Percentiles rank a stretch among this genome's conserved stretches.
phyloP scores from a whole-genome alignment of 257 asterid genomes.

The Solanum peruvianum region DNA sequence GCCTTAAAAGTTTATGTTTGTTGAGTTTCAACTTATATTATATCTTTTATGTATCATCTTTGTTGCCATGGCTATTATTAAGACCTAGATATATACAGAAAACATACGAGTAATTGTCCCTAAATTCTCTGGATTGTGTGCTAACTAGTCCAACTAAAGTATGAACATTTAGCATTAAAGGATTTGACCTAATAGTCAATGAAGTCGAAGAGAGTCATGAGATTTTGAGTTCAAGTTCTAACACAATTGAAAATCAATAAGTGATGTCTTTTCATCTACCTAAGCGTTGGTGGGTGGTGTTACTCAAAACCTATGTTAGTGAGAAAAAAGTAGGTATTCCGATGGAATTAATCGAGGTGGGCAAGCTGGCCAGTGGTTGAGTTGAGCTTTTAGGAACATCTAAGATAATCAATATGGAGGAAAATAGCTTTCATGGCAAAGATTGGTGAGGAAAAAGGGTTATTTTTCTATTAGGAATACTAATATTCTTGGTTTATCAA shows the following conservation, averaged over 20 bases:
- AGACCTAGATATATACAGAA: not conserved
- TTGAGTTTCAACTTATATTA: not conserved
- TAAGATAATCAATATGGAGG: not conserved
- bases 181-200: not conserved
- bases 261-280: not conserved
- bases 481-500: not conserved
- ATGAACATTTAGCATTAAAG: not conserved
- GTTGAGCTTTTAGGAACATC: not conserved
- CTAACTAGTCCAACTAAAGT: not conserved
- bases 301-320: not conserved
- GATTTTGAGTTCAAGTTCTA: not conserved
- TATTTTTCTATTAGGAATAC: not conserved
- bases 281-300: accelerated
- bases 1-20: not conserved
- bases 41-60: not conserved
- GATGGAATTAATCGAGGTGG: not conserved
- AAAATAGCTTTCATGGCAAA: not conserved
- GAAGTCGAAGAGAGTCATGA: not conserved
- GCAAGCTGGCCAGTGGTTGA: not conserved
- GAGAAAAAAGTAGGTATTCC: accelerated
- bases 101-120: not conserved
- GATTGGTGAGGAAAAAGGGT: not conserved
- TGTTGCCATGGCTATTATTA: not conserved
- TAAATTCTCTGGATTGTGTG: not conserved
- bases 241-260: not conserved